Evolutionary conservation across 805 yeast genomes (phyloP).

Genomic region (Grigorovia jiainica): DNA sequence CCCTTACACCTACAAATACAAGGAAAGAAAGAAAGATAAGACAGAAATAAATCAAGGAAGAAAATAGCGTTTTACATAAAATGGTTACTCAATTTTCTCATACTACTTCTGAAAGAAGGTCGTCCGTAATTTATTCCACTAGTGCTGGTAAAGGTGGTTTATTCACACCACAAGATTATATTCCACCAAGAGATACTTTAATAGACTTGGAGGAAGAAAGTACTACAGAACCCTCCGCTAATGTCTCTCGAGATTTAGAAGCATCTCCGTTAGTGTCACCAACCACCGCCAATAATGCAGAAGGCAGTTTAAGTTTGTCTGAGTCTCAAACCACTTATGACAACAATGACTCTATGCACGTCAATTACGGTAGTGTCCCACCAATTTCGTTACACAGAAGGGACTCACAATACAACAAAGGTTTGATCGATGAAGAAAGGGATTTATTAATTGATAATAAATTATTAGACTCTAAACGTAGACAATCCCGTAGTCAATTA

Average conservation of each 20-base stretch:
- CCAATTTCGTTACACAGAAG: slow-evolving; percentile 1
- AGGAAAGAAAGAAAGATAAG: too few relatives aligned
- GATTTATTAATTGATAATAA: slow-evolving; percentile 27
- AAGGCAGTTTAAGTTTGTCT: background rate
- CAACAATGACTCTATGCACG: background rate
- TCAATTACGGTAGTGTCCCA: slow-evolving; percentile 2
- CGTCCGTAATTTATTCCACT: slow-evolving; percentile 26
- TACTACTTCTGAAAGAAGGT: slow-evolving; percentile 21
- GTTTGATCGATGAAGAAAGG: slow-evolving; percentile 24
- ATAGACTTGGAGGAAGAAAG: slow-evolving; percentile 5
- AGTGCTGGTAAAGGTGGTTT: slow-evolving; percentile 28
- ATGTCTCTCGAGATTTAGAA: slow-evolving; percentile 1
- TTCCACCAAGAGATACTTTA: slow-evolving; percentile 9
- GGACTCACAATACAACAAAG: slow-evolving; percentile 12
- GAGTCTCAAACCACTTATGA: background rate
- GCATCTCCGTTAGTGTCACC: background rate
- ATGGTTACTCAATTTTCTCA: slow-evolving; percentile 21
- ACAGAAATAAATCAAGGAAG: too few relatives aligned
- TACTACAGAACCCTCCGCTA: slow-evolving; percentile 1
- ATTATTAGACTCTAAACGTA: slow-evolving; percentile 8
- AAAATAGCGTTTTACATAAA: background rate
- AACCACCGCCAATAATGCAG: background rate
- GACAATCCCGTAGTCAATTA: slow-evolving; percentile 4
- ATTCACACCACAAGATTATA: slow-evolving; percentile 25
- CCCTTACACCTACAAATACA: too few relatives aligned